Evolutionary conservation across 1,284 basidiomycete genomes (phyloP).

Genomic region (Ceratobasidium sp.): DNA sequence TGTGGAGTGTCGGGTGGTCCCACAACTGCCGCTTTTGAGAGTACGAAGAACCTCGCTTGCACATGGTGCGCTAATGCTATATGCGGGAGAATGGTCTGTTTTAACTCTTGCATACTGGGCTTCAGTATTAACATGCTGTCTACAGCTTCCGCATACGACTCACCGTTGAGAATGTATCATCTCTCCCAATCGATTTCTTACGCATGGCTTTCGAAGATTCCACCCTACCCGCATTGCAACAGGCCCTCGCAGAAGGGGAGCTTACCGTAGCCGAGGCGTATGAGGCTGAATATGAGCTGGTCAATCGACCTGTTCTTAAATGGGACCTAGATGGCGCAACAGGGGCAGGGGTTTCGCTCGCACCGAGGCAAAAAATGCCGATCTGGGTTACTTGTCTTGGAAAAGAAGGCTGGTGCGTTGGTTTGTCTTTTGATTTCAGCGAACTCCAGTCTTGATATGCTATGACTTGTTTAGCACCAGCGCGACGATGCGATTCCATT

Average conservation of each 20-base stretch:
- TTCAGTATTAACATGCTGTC: conserved; percentile 44
- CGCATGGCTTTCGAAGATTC: conserved; percentile 91
- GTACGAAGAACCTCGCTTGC: conserved; percentile 89
- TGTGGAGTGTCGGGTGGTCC: conserved; percentile 82
- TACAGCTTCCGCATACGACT: conserved; percentile 83
- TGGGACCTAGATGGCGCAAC: conserved; percentile 71
- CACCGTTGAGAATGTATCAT: conserved; percentile 89
- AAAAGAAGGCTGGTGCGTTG: conserved; percentile 87
- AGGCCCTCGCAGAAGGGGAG: conserved; percentile 82
- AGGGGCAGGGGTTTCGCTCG: conserved; percentile 65
- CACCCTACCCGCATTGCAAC: conserved; percentile 80
- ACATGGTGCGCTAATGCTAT: conserved; percentile 93
- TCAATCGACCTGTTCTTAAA: conserved; percentile 83
- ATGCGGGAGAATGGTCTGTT: conserved; percentile 88
- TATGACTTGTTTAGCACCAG: conserved; percentile 67
- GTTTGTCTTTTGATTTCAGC: background rate
- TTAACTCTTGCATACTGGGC: conserved; percentile 24
- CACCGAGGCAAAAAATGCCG: conserved; percentile 77
- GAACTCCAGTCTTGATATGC: conserved; percentile 7
- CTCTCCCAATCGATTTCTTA: conserved; percentile 86
- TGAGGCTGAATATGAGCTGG: conserved; percentile 88
- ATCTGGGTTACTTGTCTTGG: conserved; percentile 83
- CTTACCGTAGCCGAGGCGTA: conserved; percentile 88
- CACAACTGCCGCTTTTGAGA: conserved; percentile 87
- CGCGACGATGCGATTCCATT: conserved; percentile 86